These are phyloP conservation scores for Cavenderia fasciculata DNA, from an alignment of 78 protist species.

Conservation along the genomic window DNA sequence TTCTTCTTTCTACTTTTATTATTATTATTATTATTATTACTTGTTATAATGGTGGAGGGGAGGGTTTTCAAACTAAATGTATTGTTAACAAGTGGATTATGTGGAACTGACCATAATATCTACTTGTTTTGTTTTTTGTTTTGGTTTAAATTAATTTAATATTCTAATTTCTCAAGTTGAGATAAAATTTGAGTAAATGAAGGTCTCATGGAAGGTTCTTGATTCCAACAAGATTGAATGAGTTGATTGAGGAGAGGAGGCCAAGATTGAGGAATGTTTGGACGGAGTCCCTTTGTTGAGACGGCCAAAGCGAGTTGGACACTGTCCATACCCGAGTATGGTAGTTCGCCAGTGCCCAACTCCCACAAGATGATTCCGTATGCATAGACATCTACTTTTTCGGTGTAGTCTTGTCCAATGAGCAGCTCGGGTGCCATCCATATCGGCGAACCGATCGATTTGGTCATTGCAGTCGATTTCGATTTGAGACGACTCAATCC, in stretches of 20 bases:
- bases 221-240: slow-evolving; percentile 73
- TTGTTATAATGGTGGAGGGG: too few species aligned
- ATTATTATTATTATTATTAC: too few species aligned
- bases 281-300: slow-evolving; percentile 49
- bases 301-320: slow-evolving; percentile 73
- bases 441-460: slow-evolving; percentile 70
- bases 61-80: too few species aligned
- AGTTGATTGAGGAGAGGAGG: slow-evolving; percentile 29
- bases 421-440: slow-evolving; percentile 81
- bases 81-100: too few species aligned
- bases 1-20: too few species aligned
- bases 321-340: slow-evolving; percentile 67
- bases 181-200: slow-evolving; percentile 44
- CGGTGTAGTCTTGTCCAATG: slow-evolving; percentile 70
- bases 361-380: slow-evolving; percentile 88
- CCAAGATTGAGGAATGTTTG: slow-evolving; percentile 51
- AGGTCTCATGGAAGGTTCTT: slow-evolving; percentile 57
- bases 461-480: slow-evolving; percentile 54
- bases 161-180: slow-evolving; percentile 11
- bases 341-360: slow-evolving; percentile 76
- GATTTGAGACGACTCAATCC: slow-evolving; percentile 67
- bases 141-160: too few species aligned
- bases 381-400: slow-evolving; percentile 77
- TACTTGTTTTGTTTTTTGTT: too few species aligned
- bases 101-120: too few species aligned